These are phyloP conservation scores for Amylostereum chailletii DNA, from an alignment of 1,284 basidiomycete species.

Conservation along the genomic window DNA sequence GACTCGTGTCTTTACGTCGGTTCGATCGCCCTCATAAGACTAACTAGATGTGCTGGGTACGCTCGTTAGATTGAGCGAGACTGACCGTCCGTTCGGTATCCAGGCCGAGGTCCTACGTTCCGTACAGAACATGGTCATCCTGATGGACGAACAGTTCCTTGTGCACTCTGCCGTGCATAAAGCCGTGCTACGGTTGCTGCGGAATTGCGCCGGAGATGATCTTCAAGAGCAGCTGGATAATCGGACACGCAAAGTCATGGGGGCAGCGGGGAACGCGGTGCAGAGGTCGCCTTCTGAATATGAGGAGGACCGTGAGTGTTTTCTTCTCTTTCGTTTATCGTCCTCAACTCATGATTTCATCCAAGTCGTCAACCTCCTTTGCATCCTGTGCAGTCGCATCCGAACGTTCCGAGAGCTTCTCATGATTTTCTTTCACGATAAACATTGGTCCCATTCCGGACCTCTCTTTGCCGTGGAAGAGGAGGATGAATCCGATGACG, in stretches of 20 bases:
- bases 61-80: slow-evolving; percentile 79
- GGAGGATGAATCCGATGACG: slow-evolving; percentile 47
- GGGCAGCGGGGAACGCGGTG: slow-evolving; percentile 66
- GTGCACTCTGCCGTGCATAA: slow-evolving; percentile 87
- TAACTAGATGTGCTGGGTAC: slow-evolving; percentile 67
- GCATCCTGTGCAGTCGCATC: slow-evolving; percentile 86
- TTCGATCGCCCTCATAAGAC: neutral
- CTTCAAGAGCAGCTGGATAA: slow-evolving; percentile 79
- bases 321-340: neutral
- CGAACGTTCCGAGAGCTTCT: slow-evolving; percentile 83
- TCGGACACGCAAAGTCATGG: slow-evolving; percentile 58
- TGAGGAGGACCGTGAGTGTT: slow-evolving; percentile 70
- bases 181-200: slow-evolving; percentile 79
- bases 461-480: slow-evolving; percentile 62
- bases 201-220: slow-evolving; percentile 87
- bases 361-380: slow-evolving; percentile 81
- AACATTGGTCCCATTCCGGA: slow-evolving; percentile 71
- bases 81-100: slow-evolving; percentile 77
- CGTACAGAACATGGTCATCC: slow-evolving; percentile 82
- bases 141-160: slow-evolving; percentile 86
- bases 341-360: slow-evolving; percentile 5
- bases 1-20: slow-evolving; percentile 7
- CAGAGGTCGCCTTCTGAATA: slow-evolving; percentile 72
- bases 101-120: slow-evolving; percentile 79
- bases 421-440: slow-evolving; percentile 95